phyloP scores from a whole-genome alignment of 2,329 filamentous ascomycete species.

The Aspergillus awamori region DNA sequence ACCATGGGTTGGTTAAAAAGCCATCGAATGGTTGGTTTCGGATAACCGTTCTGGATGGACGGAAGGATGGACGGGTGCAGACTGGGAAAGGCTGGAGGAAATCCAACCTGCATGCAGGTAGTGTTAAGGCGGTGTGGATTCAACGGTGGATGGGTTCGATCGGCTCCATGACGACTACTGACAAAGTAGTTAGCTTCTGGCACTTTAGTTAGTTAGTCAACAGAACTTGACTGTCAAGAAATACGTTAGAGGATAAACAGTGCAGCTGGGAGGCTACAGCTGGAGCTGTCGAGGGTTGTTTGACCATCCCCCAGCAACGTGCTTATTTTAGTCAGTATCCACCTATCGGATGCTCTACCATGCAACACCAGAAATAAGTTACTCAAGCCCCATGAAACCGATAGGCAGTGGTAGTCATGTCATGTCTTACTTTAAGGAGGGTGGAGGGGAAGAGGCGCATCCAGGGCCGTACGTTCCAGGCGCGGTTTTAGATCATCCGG shows the following conservation, averaged over 20 bases:
- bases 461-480: conserved; percentile 16
- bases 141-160: conserved; percentile 8
- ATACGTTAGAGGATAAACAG: too few relatives aligned
- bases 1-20: background rate
- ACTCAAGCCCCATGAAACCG: conserved; percentile 2
- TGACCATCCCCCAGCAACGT: conserved; percentile 2
- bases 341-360: conserved; percentile 8
- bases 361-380: background rate
- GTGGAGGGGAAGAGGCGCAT: background rate
- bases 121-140: conserved; percentile 21
- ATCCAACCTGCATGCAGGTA: conserved; percentile 17
- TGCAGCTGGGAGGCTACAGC: background rate
- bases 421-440: background rate
- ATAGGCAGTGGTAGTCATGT: conserved; percentile 10
- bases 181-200: background rate
- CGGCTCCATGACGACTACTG: conserved; percentile 6
- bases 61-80: conserved; percentile 20
- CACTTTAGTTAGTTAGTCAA: background rate
- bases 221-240: too few relatives aligned
- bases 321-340: background rate
- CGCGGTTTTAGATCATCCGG: conserved; percentile 28
- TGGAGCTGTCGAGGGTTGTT: background rate
- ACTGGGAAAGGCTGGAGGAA: conserved; percentile 4
- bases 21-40: background rate
- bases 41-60: conserved; percentile 5